These are phyloP conservation scores for Sugiyamaella boreocaroliniensis DNA, from an alignment of 805 yeast species.

Conservation along the genomic window DNA sequence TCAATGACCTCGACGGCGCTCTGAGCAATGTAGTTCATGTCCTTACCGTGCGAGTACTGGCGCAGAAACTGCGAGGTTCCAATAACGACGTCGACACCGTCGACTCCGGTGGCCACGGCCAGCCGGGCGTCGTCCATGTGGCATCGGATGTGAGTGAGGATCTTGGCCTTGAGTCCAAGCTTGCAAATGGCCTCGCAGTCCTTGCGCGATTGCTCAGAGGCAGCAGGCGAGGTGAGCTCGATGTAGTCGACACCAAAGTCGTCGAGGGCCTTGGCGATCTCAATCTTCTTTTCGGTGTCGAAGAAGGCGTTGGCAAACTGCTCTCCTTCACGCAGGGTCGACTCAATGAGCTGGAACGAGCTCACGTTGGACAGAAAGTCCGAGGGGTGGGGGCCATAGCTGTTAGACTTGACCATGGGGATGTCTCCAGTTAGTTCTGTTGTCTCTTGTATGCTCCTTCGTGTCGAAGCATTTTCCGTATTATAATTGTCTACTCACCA, in stretches of 20 bases:
- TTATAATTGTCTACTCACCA: background rate
- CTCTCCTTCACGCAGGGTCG: constrained; percentile 96
- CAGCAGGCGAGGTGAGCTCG: constrained; percentile 96
- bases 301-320: constrained; percentile 98
- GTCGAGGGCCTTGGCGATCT: constrained; percentile 93
- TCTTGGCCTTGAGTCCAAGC: constrained; percentile 91
- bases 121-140: constrained; percentile 98
- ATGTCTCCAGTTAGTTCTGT: background rate
- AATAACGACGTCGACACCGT: constrained; percentile 97
- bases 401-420: constrained; percentile 41
- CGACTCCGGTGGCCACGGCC: constrained; percentile 98
- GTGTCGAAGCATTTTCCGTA: no score
- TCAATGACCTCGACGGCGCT: constrained; percentile 95
- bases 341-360: constrained; percentile 85
- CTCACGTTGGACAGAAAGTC: constrained; percentile 87
- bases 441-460: no score
- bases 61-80: constrained; percentile 95
- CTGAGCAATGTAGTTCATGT: constrained; percentile 95
- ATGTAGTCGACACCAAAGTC: constrained; percentile 98
- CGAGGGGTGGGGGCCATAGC: constrained; percentile 93
- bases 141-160: constrained; percentile 93
- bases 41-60: constrained; percentile 95
- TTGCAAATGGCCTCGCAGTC: constrained; percentile 99
- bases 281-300: constrained; percentile 88
- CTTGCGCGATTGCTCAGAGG: constrained; percentile 83